phyloP scores from a whole-genome alignment of 2,329 filamentous ascomycete species.

The Penicillium paneum region DNA sequence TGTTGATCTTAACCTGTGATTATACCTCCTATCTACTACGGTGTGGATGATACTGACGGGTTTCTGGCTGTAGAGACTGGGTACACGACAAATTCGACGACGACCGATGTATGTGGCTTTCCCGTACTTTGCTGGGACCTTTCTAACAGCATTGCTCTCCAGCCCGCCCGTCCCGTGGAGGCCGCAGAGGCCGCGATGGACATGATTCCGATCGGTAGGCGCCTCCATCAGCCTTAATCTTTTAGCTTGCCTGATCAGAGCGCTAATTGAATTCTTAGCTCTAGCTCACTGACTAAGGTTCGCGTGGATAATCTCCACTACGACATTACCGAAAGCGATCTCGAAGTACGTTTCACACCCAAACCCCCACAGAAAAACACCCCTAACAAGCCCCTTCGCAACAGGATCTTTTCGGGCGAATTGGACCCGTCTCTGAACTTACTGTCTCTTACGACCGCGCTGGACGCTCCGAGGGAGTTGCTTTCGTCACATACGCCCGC shows the following conservation, averaged over 20 bases:
- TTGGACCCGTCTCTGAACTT: slow-evolving; percentile 68
- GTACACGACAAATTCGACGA: slow-evolving; percentile 89
- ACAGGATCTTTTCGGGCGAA: slow-evolving; percentile 75
- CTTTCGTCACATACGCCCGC: slow-evolving; percentile 75
- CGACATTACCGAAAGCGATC: slow-evolving; percentile 79
- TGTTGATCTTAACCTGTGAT: slow-evolving; percentile 47
- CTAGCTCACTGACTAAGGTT: slow-evolving; percentile 63
- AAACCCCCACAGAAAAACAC: neutral
- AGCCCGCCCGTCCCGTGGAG: slow-evolving; percentile 46
- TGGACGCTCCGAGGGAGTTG: slow-evolving; percentile 80
- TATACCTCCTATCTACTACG: slow-evolving; percentile 1
- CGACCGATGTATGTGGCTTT: slow-evolving; percentile 51
- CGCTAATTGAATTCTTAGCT: slow-evolving; percentile 40
- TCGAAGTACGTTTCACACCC: slow-evolving; percentile 58
- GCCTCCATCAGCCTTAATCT: neutral
- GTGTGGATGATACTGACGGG: slow-evolving; percentile 6
- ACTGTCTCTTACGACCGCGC: slow-evolving; percentile 80
- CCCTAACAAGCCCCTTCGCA: neutral
- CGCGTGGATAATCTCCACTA: slow-evolving; percentile 90
- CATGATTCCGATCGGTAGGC: slow-evolving; percentile 38
- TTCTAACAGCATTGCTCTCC: slow-evolving; percentile 21
- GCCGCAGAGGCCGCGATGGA: slow-evolving; percentile 39
- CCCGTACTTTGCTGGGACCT: slow-evolving; percentile 7
- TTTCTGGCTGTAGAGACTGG: slow-evolving; percentile 67
- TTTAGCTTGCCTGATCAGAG: neutral